Conservation (phyloP, 2,329 filamentous ascomycete species). For the Orbilia javanica region DNA sequence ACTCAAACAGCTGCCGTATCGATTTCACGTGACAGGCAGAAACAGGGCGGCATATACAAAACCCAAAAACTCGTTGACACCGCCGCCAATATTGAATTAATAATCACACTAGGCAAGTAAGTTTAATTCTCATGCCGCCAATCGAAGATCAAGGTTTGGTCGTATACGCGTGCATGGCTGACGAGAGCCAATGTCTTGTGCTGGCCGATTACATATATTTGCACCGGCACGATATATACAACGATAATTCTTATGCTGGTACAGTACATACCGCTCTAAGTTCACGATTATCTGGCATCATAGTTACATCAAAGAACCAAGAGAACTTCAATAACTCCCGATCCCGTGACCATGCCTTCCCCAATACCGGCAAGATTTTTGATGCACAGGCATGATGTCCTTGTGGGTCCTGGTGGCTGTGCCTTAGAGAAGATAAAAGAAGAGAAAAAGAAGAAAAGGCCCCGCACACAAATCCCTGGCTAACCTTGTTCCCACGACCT, state of each 20-base stretch:
- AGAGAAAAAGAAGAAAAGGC: too few relatives aligned
- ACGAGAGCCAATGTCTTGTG: constrained; percentile 41
- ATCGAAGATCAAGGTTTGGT: background rate
- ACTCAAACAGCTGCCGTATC: constrained; percentile 8
- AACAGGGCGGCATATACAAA: background rate
- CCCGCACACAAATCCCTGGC: background rate
- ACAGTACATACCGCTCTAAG: background rate
- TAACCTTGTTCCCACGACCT: constrained; percentile 6
- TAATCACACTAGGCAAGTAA: background rate
- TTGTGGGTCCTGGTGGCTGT: too few relatives aligned
- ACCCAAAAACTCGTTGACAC: background rate
- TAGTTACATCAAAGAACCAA: background rate
- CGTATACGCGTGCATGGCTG: constrained; percentile 16
- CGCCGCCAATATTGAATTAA: background rate
- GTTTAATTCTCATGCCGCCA: background rate
- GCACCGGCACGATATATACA: background rate
- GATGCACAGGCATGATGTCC: too few relatives aligned
- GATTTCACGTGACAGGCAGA: background rate
- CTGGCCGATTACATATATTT: background rate
- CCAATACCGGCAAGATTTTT: too few relatives aligned
- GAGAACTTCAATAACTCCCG: background rate
- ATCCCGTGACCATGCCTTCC: background rate
- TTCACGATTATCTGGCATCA: background rate
- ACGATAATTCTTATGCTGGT: too few relatives aligned
- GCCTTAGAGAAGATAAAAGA: too few relatives aligned